Conservation (phyloP, 148 eudicot species). For the Fagopyrum tataricum region DNA sequence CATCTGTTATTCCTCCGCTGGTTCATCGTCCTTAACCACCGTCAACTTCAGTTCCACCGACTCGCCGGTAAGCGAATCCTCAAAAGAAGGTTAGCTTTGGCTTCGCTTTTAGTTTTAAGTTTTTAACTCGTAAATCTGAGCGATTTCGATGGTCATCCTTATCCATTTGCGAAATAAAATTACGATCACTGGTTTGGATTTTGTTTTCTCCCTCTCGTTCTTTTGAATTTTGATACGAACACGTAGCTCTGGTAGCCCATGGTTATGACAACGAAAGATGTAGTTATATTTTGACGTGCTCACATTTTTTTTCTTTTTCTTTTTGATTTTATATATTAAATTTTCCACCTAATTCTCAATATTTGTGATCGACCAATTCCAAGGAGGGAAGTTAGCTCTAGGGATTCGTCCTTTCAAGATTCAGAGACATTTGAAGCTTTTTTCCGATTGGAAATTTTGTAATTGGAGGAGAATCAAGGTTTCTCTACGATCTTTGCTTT, state of each 20-base stretch:
- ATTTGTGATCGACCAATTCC: slow-evolving; percentile 7
- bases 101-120: neutral
- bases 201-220: neutral
- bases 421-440: slow-evolving; percentile 1
- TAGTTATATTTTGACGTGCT: slow-evolving; percentile 2
- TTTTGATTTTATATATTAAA: neutral
- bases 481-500: neutral
- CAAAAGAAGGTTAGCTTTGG: slow-evolving; percentile 15
- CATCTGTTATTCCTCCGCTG: neutral
- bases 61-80: neutral
- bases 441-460: neutral
- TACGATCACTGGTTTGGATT: slow-evolving; percentile 14
- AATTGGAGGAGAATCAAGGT: slow-evolving; percentile 5
- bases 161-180: neutral
- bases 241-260: neutral
- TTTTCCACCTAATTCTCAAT: neutral
- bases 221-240: neutral
- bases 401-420: slow-evolving; percentile 6
- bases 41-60: neutral
- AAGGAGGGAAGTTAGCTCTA: slow-evolving; percentile 4
- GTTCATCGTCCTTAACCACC: neutral
- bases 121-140: neutral
- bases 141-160: slow-evolving; percentile 17
- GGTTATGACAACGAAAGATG: slow-evolving; percentile 5
- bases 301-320: neutral